Percentiles rank a stretch among this genome's conserved stretches.
Evolutionary conservation across 2,329 filamentous ascomycete species (phyloP).

Genomic region (Phoma sp.): DNA sequence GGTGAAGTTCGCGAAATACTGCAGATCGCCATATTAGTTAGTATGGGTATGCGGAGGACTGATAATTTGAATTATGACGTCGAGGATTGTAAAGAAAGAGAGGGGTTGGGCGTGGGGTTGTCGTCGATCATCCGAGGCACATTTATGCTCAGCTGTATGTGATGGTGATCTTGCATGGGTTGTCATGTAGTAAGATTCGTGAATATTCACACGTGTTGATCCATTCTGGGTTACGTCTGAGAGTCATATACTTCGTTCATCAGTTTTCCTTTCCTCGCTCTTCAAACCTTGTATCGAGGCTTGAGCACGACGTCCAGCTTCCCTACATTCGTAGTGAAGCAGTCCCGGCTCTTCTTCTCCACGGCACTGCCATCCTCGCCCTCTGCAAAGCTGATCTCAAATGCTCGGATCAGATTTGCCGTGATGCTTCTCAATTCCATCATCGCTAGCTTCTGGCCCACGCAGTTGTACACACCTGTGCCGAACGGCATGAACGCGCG

Average conservation of each 20-base stretch:
- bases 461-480: constrained; percentile 72
- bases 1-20: background rate
- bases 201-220: too few relatives aligned
- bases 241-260: too few relatives aligned
- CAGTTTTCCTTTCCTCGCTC: too few relatives aligned
- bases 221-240: too few relatives aligned
- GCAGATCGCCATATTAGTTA: background rate
- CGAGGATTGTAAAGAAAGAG: background rate
- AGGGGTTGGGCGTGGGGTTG: constrained; percentile 2
- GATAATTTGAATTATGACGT: background rate
- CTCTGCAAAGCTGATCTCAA: constrained; percentile 58
- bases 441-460: constrained; percentile 72
- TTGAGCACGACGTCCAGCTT: constrained; percentile 37
- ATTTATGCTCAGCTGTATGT: background rate
- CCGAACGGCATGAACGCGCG: constrained; percentile 76
- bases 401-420: constrained; percentile 66
- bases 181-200: too few relatives aligned
- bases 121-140: constrained; percentile 11
- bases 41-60: too few relatives aligned
- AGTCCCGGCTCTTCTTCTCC: constrained; percentile 33
- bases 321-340: constrained; percentile 41
- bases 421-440: constrained; percentile 69
- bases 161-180: too few relatives aligned
- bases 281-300: background rate
- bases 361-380: constrained; percentile 33